These are phyloP conservation scores for Phoma sp. DNA, from an alignment of 2,329 filamentous ascomycete genomes.

Conservation along the genomic window DNA sequence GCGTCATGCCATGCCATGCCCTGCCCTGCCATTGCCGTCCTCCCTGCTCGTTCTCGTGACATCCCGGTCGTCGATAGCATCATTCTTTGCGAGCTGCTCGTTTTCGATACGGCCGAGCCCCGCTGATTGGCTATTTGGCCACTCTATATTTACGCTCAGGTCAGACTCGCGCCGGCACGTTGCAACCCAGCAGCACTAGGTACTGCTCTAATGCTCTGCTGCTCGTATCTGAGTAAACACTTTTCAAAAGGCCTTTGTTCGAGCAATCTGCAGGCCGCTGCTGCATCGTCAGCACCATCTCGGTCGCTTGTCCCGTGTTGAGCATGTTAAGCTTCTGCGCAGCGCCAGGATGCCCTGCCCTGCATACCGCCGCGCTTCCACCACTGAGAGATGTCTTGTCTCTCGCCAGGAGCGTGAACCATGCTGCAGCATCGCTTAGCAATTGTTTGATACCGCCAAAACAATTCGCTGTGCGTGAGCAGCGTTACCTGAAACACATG, in stretches of 20 bases:
- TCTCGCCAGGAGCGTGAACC: conserved; percentile 2
- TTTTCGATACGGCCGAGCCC: conserved; percentile 8
- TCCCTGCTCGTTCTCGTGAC: conserved; percentile 8
- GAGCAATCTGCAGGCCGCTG: neutral
- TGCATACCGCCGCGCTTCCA: neutral
- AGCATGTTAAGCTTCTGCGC: conserved; percentile 9
- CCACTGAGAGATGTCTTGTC: neutral
- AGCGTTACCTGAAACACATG: conserved; percentile 6
- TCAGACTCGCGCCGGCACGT: conserved; percentile 11
- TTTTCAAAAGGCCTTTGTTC: neutral
- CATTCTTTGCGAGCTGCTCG: conserved; percentile 7
- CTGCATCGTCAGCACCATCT: too few species aligned
- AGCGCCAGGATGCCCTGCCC: conserved; percentile 14
- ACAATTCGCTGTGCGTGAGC: neutral
- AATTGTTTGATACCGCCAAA: neutral
- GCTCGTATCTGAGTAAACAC: neutral
- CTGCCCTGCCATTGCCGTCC: neutral
- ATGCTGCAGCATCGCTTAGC: conserved; percentile 1
- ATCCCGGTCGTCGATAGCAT: conserved; percentile 5
- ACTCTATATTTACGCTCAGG: conserved; percentile 15
- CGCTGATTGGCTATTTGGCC: conserved; percentile 8
- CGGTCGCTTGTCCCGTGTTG: neutral
- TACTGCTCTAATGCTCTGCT: neutral
- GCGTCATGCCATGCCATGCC: conserved; percentile 19
- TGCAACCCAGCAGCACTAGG: conserved; percentile 1